phyloP scores from a whole-genome alignment of 768 basidiomycete genomes.

The Stropharia rugosoannulata region DNA sequence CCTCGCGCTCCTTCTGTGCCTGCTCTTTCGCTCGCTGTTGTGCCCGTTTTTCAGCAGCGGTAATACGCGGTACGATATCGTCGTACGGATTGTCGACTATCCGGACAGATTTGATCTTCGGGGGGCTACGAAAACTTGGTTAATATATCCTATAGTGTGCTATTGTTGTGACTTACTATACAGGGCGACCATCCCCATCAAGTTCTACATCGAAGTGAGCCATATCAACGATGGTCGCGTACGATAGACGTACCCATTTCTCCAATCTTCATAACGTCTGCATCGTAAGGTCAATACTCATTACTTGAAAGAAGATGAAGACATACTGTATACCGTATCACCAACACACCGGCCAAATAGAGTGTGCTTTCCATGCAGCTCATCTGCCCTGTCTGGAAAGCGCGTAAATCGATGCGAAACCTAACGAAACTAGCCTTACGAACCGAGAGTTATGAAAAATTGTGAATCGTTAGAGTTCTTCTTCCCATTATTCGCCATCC shows the following conservation, averaged over 20 bases:
- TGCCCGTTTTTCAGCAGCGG: conserved; percentile 84
- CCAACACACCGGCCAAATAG: conserved; percentile 89
- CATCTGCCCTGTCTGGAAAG: conserved; percentile 80
- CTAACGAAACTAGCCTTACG: conserved; percentile 2
- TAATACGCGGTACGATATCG: conserved; percentile 95
- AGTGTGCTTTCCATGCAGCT: conserved; percentile 92
- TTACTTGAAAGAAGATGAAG: neutral
- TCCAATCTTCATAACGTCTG: conserved; percentile 91
- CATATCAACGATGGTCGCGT: neutral
- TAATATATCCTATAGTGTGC: neutral
- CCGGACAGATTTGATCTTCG: conserved; percentile 82
- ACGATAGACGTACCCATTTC: conserved; percentile 63
- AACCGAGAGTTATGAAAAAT: conserved; percentile 93
- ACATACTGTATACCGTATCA: conserved; percentile 86
- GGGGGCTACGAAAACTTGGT: conserved; percentile 49
- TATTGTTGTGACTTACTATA: conserved; percentile 58
- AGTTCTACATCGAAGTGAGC: conserved; percentile 48
- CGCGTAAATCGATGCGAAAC: neutral
- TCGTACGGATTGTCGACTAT: conserved; percentile 94
- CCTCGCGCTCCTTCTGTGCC: conserved; percentile 77
- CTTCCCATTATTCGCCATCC: conserved; percentile 88
- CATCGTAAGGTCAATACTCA: neutral
- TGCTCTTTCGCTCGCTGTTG: conserved; percentile 82
- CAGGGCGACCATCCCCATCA: conserved; percentile 68
- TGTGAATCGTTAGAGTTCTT: conserved; percentile 93